phyloP scores from a whole-genome alignment of 2,329 filamentous ascomycete genomes.

The Aquanectria penicillioides region DNA sequence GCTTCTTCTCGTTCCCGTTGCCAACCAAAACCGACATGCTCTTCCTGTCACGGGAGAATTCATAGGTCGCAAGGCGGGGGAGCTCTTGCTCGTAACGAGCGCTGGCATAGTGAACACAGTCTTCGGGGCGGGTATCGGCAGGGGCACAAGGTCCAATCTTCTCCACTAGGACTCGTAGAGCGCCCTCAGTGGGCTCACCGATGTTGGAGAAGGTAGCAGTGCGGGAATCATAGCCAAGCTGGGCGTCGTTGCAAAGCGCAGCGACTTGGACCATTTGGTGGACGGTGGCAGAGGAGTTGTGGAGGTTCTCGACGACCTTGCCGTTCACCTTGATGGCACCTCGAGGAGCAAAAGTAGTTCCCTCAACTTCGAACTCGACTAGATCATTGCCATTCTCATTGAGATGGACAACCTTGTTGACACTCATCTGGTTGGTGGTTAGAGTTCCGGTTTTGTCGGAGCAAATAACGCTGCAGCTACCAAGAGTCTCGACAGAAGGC shows the following conservation, averaged over 20 bases:
- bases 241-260: slow-evolving; percentile 88
- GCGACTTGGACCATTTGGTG: slow-evolving; percentile 79
- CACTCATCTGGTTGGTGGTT: slow-evolving; percentile 99
- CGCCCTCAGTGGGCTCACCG: slow-evolving; percentile 95
- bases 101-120: slow-evolving; percentile 84
- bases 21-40: slow-evolving; percentile 97
- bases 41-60: slow-evolving; percentile 97
- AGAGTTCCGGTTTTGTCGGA: slow-evolving; percentile 99
- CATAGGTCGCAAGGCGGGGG: slow-evolving; percentile 84
- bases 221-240: slow-evolving; percentile 82
- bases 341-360: slow-evolving; percentile 89
- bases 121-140: slow-evolving; percentile 59
- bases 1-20: slow-evolving; percentile 74
- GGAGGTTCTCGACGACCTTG: slow-evolving; percentile 73
- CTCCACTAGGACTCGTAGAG: slow-evolving; percentile 88
- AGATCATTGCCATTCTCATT: slow-evolving; percentile 77
- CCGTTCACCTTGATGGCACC: slow-evolving; percentile 78
- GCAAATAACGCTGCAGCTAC: slow-evolving; percentile 99
- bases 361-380: slow-evolving; percentile 89
- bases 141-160: slow-evolving; percentile 89
- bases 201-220: slow-evolving; percentile 80
- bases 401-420: slow-evolving; percentile 90
- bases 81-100: slow-evolving; percentile 82
- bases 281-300: slow-evolving; percentile 78
- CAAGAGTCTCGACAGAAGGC: slow-evolving; percentile 95